Evolutionary conservation across 345 rosid species (phyloP), one percentile per base, ranked within the genome.

Genomic region (Populus ilicifolia): DNA sequence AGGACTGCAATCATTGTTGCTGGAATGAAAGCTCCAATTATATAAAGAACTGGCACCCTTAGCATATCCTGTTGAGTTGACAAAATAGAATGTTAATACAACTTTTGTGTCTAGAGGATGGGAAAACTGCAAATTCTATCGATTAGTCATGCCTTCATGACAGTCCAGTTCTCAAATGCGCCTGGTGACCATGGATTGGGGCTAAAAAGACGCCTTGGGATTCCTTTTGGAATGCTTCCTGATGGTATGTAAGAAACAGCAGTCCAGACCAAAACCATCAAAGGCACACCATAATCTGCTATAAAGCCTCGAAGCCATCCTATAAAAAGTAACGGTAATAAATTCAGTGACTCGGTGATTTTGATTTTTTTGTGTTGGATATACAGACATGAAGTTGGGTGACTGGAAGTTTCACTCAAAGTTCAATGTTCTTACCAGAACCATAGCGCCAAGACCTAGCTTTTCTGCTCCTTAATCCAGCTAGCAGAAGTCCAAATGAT

Each of bases 361-460:
- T 39, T 44, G 5, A 21, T 36, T 0, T 43, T 36, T 30, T 39
- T 6, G 66, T 54, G 23, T 21, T 29, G 68, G 39, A 61, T 52
- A 38, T 30, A 27, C 63, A 71, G 64, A 77, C 13, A 71, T 23
- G 43, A 43, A 70, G 18, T 35, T 50, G 33, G 38, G 13, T 27
- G 36, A n/a, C 68, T 17, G 46, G 61, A 43, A 59, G 27, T 30
- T 46, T 20, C 30, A 48, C 61, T 16, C 4, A 30, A 82, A 78
- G 27, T 41, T 61, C 11, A 65, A 54, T 44, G 18, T 27, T 72
- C 73, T 38, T n/a, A 76, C 83, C 83, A 54, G 83, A 75, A 66
- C 83, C 83, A 77, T 81, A 81, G 21, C 83, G 61, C 83, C 83
- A 81, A 48, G 80, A 76, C 48, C 83, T 81, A 67, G 83, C 83